Conservation (phyloP, 2,329 filamentous ascomycete species). For the Lecanosticta acicola region DNA sequence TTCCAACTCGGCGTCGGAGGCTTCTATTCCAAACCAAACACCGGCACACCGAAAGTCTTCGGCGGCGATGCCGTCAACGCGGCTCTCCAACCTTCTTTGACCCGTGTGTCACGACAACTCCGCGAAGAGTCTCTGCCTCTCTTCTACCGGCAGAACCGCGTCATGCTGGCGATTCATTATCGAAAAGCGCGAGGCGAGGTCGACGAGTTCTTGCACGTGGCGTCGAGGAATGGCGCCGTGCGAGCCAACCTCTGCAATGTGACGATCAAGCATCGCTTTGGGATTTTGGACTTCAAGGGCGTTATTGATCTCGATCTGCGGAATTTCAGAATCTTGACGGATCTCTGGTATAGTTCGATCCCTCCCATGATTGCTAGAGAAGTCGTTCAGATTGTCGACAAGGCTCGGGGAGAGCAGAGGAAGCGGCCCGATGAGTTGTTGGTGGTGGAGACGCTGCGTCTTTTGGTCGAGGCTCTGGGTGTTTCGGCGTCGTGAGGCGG, state of each 20-base stretch:
- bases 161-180: conserved; percentile 13
- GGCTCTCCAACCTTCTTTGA: conserved; percentile 10
- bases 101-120: conserved; percentile 9
- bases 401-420: conserved; percentile 1
- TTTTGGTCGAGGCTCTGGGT: conserved; percentile 10
- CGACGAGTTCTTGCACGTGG: conserved; percentile 6
- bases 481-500: neutral
- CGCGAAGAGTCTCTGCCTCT: conserved; percentile 9
- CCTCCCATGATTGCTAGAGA: conserved; percentile 10
- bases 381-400: conserved; percentile 7
- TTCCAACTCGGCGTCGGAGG: conserved; percentile 7
- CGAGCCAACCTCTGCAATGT: conserved; percentile 7
- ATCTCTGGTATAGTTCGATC: conserved; percentile 13
- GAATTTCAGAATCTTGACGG: conserved; percentile 7
- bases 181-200: conserved; percentile 10
- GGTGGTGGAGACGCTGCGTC: conserved; percentile 9
- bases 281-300: conserved; percentile 13
- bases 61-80: conserved; percentile 1
- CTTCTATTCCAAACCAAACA: conserved; percentile 3
- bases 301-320: conserved; percentile 12
- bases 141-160: conserved; percentile 13
- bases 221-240: conserved; percentile 3
- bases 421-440: conserved; percentile 1
- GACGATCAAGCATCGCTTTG: conserved; percentile 14
- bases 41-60: conserved; percentile 6